phyloP scores from a whole-genome alignment of 306 rosid genomes.

The Boehmeria nivea region DNA sequence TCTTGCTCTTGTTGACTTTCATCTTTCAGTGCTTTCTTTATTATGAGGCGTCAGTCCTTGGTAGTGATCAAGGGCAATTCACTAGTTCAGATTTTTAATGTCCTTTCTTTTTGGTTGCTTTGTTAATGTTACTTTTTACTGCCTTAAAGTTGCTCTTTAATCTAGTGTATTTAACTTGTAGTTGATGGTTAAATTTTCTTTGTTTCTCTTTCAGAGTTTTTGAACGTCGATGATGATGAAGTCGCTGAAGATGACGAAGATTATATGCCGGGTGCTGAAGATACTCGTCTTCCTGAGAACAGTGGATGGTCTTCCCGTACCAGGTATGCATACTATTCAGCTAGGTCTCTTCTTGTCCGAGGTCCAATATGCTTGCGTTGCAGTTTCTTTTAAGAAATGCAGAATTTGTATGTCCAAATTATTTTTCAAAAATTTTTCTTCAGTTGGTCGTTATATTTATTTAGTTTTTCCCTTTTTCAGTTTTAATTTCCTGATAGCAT shows the following conservation, averaged over 20 bases:
- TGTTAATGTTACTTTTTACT: no score
- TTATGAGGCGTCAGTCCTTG: no score
- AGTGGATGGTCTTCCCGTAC: conserved; percentile 99
- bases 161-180: no score
- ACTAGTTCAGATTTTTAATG: no score
- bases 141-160: no score
- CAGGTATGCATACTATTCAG: conserved; percentile 44
- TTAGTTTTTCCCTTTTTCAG: neutral
- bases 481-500: neutral
- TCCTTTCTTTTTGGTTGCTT: no score
- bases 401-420: neutral
- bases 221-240: conserved; percentile 88
- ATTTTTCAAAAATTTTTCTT: neutral
- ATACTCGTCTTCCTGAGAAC: conserved; percentile 59
- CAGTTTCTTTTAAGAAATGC: neutral
- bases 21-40: no score
- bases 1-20: no score
- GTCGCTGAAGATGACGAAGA: conserved; percentile 61
- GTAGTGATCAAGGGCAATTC: no score
- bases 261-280: conserved; percentile 47
- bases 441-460: neutral
- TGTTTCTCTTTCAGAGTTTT: conserved; percentile 50
- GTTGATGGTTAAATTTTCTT: no score
- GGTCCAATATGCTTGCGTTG: neutral
- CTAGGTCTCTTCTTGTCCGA: neutral